A percentile compares a stretch with the other conserved stretches of the same genome.
phyloP scores from a whole-genome alignment of 352 stramenopile species.

The Saprolegnia parasitica region DNA sequence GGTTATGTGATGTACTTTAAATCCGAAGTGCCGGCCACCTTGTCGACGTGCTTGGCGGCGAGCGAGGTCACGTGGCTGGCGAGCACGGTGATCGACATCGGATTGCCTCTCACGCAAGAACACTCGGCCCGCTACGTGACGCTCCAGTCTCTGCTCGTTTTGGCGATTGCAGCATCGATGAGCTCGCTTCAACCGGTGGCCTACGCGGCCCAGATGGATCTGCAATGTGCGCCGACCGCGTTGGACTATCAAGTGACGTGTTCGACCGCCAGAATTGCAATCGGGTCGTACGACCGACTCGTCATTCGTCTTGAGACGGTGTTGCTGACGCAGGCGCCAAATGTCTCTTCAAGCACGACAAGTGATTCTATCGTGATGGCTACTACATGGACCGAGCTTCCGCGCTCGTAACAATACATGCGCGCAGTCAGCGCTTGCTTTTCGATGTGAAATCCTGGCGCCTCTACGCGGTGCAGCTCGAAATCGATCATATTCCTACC shows the following conservation, averaged over 20 bases:
- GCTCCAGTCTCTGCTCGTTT: neutral
- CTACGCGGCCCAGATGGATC: too few relatives aligned
- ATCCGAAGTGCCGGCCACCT: neutral
- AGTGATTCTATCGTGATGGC: neutral
- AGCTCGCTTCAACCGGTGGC: neutral
- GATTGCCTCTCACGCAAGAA: neutral
- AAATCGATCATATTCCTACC: too few relatives aligned
- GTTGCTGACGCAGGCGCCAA: neutral
- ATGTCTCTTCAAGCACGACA: neutral
- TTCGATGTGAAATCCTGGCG: too few relatives aligned
- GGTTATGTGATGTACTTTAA: neutral
- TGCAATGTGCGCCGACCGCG: too few relatives aligned
- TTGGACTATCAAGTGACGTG: too few relatives aligned
- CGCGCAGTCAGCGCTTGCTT: too few relatives aligned
- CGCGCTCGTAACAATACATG: neutral
- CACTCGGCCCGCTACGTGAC: neutral
- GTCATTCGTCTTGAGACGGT: too few relatives aligned
- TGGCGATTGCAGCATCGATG: neutral
- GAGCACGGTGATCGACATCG: conserved; percentile 1
- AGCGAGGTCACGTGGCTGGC: conserved; percentile 17
- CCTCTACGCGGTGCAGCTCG: too few relatives aligned
- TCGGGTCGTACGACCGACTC: too few relatives aligned
- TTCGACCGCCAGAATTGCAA: too few relatives aligned
- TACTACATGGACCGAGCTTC: conserved; percentile 21
- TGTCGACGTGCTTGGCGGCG: neutral